phyloP scores from a whole-genome alignment of 2,329 filamentous ascomycete species.

The Colletotrichum tofieldiae region DNA sequence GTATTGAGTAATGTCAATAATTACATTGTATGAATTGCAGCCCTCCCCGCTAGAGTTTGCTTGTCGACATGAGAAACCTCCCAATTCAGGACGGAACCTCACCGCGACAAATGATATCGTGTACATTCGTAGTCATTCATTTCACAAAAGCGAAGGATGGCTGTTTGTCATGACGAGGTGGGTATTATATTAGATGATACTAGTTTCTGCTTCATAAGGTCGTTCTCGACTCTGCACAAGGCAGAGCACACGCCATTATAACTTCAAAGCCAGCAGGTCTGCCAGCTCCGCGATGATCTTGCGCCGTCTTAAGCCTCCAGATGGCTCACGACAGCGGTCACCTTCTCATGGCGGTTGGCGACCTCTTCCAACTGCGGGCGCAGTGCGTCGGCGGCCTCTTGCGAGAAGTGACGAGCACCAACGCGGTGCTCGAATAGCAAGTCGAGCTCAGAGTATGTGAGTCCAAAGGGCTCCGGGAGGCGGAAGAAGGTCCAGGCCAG shows the following conservation, averaged over 20 bases:
- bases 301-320: constrained; percentile 22
- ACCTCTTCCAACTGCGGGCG: constrained; percentile 43
- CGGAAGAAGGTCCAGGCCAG: constrained; percentile 51
- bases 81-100: background rate
- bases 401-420: constrained; percentile 42
- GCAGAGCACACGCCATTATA: background rate
- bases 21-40: background rate
- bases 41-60: too few species aligned
- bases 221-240: too few species aligned
- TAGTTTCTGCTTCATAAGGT: background rate
- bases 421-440: constrained; percentile 47
- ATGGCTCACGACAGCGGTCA: constrained; percentile 34
- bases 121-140: background rate
- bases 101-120: too few species aligned
- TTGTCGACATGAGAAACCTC: too few species aligned
- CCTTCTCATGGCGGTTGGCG: constrained; percentile 41
- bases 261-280: background rate
- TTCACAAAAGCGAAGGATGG: background rate
- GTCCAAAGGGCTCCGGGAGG: constrained; percentile 51
- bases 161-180: background rate
- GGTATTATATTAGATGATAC: background rate
- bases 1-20: background rate
- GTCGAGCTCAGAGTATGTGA: constrained; percentile 47
- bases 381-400: constrained; percentile 40
- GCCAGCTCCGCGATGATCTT: too few species aligned